Conservation (phyloP, 306 rosid species). For the Hippophae gyantsensis region DNA sequence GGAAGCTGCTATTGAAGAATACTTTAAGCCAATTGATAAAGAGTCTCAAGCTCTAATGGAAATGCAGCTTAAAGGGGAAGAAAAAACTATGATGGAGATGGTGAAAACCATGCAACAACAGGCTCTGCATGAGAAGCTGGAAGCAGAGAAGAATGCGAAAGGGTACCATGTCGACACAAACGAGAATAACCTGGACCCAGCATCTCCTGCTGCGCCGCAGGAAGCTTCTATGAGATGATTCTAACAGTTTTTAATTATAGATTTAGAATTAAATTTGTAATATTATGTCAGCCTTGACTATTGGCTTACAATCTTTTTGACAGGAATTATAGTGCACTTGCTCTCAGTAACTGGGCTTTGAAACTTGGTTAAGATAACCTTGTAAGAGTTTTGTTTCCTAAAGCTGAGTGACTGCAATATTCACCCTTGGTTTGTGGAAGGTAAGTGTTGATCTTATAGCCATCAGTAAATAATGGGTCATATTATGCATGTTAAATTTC, state of each 20-base stretch:
- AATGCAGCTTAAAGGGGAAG: constrained; percentile 68
- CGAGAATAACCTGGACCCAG: constrained; percentile 20
- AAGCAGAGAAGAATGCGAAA: constrained; percentile 26
- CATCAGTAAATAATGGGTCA: no score
- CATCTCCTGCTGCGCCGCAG: constrained; percentile 24
- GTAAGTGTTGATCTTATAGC: no score
- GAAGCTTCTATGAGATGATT: constrained; percentile 34
- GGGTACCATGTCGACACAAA: constrained; percentile 19
- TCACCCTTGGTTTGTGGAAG: no score
- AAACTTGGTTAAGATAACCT: no score
- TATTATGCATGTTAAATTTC: no score
- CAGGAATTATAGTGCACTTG: no score
- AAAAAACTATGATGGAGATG: constrained; percentile 50
- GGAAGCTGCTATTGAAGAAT: constrained; percentile 79
- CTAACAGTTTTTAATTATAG: neutral
- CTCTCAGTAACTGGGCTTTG: no score
- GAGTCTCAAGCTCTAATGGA: constrained; percentile 70
- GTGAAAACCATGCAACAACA: constrained; percentile 59
- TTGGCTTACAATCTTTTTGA: neutral
- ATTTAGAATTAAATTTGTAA: constrained; percentile 5
- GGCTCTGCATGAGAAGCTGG: constrained; percentile 39
- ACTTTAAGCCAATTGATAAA: constrained; percentile 80
- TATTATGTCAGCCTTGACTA: constrained; percentile 4
- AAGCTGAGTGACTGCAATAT: no score
- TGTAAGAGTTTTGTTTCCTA: no score